Evolutionary conservation across 164 flowering plant species (phyloP).

Genomic region (Tinospora cordifolia): DNA sequence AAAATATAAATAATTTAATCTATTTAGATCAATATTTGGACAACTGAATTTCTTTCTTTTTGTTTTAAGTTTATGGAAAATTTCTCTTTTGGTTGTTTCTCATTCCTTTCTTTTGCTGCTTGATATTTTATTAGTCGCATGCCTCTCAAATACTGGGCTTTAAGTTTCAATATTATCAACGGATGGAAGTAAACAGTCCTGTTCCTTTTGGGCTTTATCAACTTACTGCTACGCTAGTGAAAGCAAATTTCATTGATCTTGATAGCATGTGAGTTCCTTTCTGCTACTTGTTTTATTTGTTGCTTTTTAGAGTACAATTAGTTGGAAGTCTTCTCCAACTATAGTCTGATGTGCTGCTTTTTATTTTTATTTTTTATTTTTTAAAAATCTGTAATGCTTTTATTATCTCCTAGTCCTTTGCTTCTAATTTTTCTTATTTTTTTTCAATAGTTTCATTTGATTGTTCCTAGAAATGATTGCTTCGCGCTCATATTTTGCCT

Average conservation of each 20-base stretch:
- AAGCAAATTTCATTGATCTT: slow-evolving; percentile 78
- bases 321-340: not conserved
- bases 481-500: no score
- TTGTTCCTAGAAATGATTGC: no score
- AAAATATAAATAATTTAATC: slow-evolving; percentile 25
- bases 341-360: not conserved
- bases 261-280: slow-evolving; percentile 81
- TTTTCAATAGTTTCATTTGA: not conserved
- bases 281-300: not conserved
- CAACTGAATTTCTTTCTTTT: not conserved
- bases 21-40: not conserved
- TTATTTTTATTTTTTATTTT: not conserved
- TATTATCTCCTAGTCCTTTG: not conserved
- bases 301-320: not conserved
- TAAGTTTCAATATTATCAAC: slow-evolving; percentile 95
- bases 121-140: slow-evolving; percentile 69
- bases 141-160: slow-evolving; percentile 97
- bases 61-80: not conserved
- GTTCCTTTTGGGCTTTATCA: slow-evolving; percentile 78
- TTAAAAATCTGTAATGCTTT: not conserved
- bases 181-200: slow-evolving; percentile 59
- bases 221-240: slow-evolving; percentile 82
- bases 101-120: not conserved
- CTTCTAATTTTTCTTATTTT: not conserved
- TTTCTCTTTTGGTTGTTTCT: not conserved